Conservation (phyloP, 176 grass and related monocot species). For the Olyra latifolia region DNA sequence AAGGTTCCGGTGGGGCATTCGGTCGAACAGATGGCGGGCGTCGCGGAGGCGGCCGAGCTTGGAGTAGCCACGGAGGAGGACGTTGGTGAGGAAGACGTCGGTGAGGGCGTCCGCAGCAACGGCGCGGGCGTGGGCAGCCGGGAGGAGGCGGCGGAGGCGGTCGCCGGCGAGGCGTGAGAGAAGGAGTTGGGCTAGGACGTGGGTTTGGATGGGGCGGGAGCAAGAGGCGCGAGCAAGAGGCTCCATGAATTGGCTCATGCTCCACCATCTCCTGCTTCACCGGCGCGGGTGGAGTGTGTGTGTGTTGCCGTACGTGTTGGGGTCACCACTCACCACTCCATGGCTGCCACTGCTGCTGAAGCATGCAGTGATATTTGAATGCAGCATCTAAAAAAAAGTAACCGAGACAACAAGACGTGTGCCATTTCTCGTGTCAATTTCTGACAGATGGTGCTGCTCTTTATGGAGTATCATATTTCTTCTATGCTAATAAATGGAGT, state of each 20-base stretch:
- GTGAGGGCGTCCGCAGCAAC: not conserved
- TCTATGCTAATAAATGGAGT: too few species aligned
- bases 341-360: too few species aligned
- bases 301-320: too few species aligned
- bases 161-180: conserved; percentile 54
- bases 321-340: too few species aligned
- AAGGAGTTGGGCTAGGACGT: conserved; percentile 39
- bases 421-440: too few species aligned
- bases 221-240: not conserved
- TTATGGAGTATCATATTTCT: too few species aligned
- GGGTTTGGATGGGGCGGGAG: not conserved
- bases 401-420: too few species aligned
- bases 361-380: too few species aligned
- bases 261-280: not conserved
- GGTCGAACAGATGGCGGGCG: conserved; percentile 60
- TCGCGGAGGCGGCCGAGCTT: conserved; percentile 35
- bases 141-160: conserved; percentile 38
- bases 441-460: too few species aligned
- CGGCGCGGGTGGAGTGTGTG: too few species aligned
- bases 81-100: conserved; percentile 44
- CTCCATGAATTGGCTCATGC: not conserved
- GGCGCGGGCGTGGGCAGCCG: conserved; percentile 44
- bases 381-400: too few species aligned
- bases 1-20: conserved; percentile 50
- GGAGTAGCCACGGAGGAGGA: conserved; percentile 55